Evolutionary conservation across 2,329 filamentous ascomycete genomes (phyloP).

Genomic region (Aspergillus hortae): DNA sequence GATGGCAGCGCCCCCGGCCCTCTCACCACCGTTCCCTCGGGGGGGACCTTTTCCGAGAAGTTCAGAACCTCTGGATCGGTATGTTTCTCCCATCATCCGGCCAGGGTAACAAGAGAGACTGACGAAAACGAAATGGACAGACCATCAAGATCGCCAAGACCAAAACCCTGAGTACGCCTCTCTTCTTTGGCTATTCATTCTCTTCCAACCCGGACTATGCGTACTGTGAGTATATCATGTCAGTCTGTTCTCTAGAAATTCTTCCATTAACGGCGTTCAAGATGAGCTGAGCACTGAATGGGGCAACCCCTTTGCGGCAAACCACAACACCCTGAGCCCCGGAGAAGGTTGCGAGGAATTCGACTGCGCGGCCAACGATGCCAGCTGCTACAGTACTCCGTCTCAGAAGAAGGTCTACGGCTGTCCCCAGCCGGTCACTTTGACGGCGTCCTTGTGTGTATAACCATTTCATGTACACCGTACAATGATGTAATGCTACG

Average conservation of each 20-base stretch:
- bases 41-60: slow-evolving; percentile 19
- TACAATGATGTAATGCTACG: neutral
- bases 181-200: slow-evolving; percentile 26
- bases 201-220: slow-evolving; percentile 21
- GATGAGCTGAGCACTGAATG: slow-evolving; percentile 23
- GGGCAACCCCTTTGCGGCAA: slow-evolving; percentile 22
- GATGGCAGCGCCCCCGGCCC: slow-evolving; percentile 21
- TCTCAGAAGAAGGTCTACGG: slow-evolving; percentile 23
- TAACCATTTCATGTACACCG: slow-evolving; percentile 9
- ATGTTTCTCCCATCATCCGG: slow-evolving; percentile 1
- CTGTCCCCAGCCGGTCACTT: slow-evolving; percentile 20
- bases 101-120: slow-evolving; percentile 1
- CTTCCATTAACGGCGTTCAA: slow-evolving; percentile 13
- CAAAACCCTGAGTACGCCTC: slow-evolving; percentile 24
- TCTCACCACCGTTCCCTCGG: slow-evolving; percentile 18
- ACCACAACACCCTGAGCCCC: slow-evolving; percentile 21
- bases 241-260: slow-evolving; percentile 1
- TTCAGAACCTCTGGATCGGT: slow-evolving; percentile 22
- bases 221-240: slow-evolving; percentile 19
- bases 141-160: slow-evolving; percentile 24
- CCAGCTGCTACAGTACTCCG: slow-evolving; percentile 22
- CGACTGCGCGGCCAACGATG: slow-evolving; percentile 22
- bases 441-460: slow-evolving; percentile 19
- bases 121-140: slow-evolving; percentile 12
- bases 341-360: slow-evolving; percentile 21